Evolutionary conservation across 176 grass and related monocot genomes (phyloP), one percentile per base, ranked within the genome.

Genomic region (Oryza glaberrima): DNA sequence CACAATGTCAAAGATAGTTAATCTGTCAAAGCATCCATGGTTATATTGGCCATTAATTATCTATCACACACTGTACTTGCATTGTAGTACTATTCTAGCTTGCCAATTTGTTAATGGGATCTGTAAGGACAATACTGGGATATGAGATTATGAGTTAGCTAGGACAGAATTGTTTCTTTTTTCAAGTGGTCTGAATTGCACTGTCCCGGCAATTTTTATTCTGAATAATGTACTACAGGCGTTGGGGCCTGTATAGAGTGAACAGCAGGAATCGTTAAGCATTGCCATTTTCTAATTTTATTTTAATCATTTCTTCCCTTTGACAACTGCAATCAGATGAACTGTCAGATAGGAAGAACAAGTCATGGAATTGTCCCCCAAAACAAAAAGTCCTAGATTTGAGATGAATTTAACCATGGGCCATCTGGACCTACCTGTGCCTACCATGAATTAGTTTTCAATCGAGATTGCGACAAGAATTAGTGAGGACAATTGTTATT

Each of bases 1-100:
- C 32, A 36, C 26, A 74, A 74, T 67, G 58, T 86, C 83, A 90
- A 90, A 35, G 47, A 83, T 83, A 49, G 60, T 58, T 83, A 79
- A 90, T 79, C 74, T 81, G 60, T 90, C 83, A 61, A 56, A 70
- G 78, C 68, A 90, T 86, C 71, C 23, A 15, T 61, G 74, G 19
- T 86, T 84, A 86, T 67, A 78, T 9, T 82, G 28, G 67, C 35
- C 19, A 73, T 51, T 65, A 36, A 48, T 46, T 70, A 7, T 36
- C 34, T 54, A 0, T 73, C 3, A 20, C 26, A 80, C 56, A 7
- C 32, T 52, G 56, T 73, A n/a, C 15, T 75, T 45, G 11, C 9
- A 40, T 13, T 73, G 44, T 68, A 30, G 44, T 68, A 30, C 16
- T 13, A 35, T 28, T 58, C 10, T 72, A 87, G 35, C 48, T 81